phyloP scores from a whole-genome alignment of 495 filamentous ascomycete genomes.

The Sordaria brevicollis region DNA sequence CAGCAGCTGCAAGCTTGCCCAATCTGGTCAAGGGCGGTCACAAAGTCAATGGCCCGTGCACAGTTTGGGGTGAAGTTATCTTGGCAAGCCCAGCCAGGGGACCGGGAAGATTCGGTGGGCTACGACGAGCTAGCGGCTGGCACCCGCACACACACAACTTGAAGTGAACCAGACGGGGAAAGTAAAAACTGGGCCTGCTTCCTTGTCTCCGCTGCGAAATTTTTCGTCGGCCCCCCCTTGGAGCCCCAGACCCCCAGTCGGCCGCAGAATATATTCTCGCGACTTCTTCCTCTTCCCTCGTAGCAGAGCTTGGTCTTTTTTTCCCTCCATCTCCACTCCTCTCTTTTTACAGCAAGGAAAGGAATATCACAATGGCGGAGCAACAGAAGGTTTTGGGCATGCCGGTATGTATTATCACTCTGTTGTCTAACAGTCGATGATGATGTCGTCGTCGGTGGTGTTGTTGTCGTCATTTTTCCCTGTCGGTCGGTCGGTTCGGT shows the following conservation, averaged over 20 bases:
- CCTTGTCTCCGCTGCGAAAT: constrained; percentile 15
- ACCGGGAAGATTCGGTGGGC: constrained; percentile 21
- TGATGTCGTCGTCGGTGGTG: background rate
- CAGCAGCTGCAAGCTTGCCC: background rate
- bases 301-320: constrained; percentile 26
- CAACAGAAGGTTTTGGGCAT: constrained; percentile 65
- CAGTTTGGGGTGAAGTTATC: too few relatives aligned
- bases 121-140: background rate
- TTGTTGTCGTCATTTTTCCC: constrained; percentile 3
- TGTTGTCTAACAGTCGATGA: constrained; percentile 14
- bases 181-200: constrained; percentile 24
- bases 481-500: too few relatives aligned
- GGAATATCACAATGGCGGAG: constrained; percentile 51
- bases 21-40: constrained; percentile 7
- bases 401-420: constrained; percentile 49
- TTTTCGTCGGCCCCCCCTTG: constrained; percentile 20
- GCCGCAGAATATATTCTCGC: constrained; percentile 35
- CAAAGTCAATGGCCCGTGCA: constrained; percentile 16
- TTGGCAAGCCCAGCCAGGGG: constrained; percentile 17
- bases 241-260: constrained; percentile 16
- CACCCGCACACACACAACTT: too few relatives aligned
- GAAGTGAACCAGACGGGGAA: too few relatives aligned
- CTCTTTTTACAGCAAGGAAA: constrained; percentile 29
- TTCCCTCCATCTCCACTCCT: constrained; percentile 33
- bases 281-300: constrained; percentile 27